phyloP scores from a whole-genome alignment of 495 filamentous ascomycete species.

The Hypoxylon rickii region DNA sequence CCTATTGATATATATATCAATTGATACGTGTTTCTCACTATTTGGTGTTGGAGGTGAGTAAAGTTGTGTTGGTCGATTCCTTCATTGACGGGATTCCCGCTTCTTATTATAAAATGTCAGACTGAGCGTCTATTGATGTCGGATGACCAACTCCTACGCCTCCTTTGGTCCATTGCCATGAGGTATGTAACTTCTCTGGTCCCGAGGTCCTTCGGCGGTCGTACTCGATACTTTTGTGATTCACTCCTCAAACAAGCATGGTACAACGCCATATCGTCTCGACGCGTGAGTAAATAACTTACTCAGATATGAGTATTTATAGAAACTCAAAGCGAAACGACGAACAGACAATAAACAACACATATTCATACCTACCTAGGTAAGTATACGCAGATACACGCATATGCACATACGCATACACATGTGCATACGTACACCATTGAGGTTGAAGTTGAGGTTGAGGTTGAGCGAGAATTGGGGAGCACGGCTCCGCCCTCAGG shows the following conservation, averaged over 20 bases:
- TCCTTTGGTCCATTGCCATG: no score
- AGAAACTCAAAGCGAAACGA: conserved; percentile 27
- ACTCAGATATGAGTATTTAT: conserved; percentile 27
- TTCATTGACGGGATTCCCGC: not conserved
- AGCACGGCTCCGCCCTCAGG: not conserved
- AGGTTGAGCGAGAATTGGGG: not conserved
- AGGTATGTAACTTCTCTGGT: no score
- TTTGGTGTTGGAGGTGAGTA: no score
- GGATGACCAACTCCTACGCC: conserved; percentile 10
- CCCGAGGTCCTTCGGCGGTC: no score
- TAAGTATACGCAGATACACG: conserved; percentile 1
- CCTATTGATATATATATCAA: no score
- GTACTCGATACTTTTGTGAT: no score
- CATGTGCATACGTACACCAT: not conserved
- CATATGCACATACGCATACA: not conserved
- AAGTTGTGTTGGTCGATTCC: no score
- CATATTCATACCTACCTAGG: conserved; percentile 4
- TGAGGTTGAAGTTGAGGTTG: not conserved
- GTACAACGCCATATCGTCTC: conserved; percentile 16
- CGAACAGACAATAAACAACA: conserved; percentile 16
- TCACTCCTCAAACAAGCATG: conserved; percentile 24
- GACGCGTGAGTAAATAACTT: conserved; percentile 14
- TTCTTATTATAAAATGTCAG: conserved; percentile 25
- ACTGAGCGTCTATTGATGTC: conserved; percentile 2
- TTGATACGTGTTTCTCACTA: no score